Base-by-base conservation (phyloP, 495 filamentous ascomycete genomes). In the Penicillium manginii region DNA sequence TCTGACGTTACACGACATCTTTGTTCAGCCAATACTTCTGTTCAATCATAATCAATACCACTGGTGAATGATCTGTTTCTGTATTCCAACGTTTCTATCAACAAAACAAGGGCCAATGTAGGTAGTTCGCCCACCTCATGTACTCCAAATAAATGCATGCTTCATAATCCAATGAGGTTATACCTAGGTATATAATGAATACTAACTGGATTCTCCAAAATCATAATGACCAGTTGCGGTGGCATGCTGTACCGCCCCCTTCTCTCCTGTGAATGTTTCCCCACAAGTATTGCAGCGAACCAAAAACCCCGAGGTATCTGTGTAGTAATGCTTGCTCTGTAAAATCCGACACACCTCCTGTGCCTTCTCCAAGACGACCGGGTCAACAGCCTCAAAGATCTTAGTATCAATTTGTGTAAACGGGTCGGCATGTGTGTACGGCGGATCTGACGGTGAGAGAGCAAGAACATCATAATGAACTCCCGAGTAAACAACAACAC, bases 381-480 rank as follows among this genome's bases (percentile, higher is more conserved):
- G 80, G 67, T 96, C 88, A 10, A 77, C 76, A 0, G 84, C 79
- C 31, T 88, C 80, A 77, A 96, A 98, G 8, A 91, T 82, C 47
- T 90, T 90, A 22, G 86, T 83, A 63, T 98, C 94, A 52, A 86
- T 83, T 19, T 92, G 85, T 4, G 91, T 80, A 10, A 85, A 81
- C 12, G 82, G 76, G 57, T 84, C 78, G 10, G 87, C 77, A 57
- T 79, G 80, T 43, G 73, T 78, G 50, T 81, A 78, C 8, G 83
- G 82, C 21, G 84, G 81, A 57, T 85, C 83, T 14, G 81, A 84
- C 1, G 88, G 87, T 10, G 82, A 84, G 63, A 96, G 81, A 0
- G 89, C 90, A 50, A 97, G 85, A n/a, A 89, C 86, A 71, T 98
- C 94, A 70, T 98, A 98, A 66, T 98, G 94, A 52, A 98, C 93